A percentile compares a stretch with the other conserved stretches of the same genome.
Evolutionary conservation across 73 alveolate species (phyloP).

Genomic region (Blepharisma stoltei): DNA sequence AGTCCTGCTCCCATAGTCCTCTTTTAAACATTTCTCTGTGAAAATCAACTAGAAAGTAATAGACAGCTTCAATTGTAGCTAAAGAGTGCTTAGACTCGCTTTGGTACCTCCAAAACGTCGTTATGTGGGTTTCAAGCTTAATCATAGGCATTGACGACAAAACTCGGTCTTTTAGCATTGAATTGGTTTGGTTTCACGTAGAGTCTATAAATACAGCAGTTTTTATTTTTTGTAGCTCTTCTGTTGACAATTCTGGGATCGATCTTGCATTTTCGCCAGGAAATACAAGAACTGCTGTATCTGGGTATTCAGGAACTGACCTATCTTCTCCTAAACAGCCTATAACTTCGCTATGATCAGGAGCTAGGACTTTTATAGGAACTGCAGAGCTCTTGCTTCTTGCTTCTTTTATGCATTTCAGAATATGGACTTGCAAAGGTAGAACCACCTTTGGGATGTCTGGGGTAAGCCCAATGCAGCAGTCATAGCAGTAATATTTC

Average conservation of each 20-base stretch:
- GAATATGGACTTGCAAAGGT: conserved; percentile 38
- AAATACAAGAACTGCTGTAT: conserved; percentile 45
- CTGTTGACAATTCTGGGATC: conserved; percentile 39
- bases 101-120: conserved; percentile 68
- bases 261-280: conserved; percentile 59
- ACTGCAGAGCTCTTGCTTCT: conserved; percentile 57
- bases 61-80: conserved; percentile 64
- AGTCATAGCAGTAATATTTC: conserved; percentile 35
- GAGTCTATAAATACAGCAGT: conserved; percentile 55
- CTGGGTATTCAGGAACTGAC: conserved; percentile 33
- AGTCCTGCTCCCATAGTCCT: conserved; percentile 19
- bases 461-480: conserved; percentile 41
- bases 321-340: conserved; percentile 32
- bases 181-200: conserved; percentile 56
- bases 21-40: conserved; percentile 36
- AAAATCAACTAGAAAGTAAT: conserved; percentile 52
- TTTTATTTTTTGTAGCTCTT: conserved; percentile 50
- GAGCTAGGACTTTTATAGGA: conserved; percentile 48
- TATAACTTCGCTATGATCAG: conserved; percentile 40
- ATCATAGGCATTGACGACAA: conserved; percentile 40
- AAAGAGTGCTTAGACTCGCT: conserved; percentile 45
- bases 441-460: conserved; percentile 42
- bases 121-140: conserved; percentile 54
- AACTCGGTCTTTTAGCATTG: conserved; percentile 41
- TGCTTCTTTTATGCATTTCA: conserved; percentile 62